Evolutionary conservation across 768 basidiomycete genomes (phyloP), one percentile per base, ranked within the genome.

Genomic region (Xerocomellus intermedius): DNA sequence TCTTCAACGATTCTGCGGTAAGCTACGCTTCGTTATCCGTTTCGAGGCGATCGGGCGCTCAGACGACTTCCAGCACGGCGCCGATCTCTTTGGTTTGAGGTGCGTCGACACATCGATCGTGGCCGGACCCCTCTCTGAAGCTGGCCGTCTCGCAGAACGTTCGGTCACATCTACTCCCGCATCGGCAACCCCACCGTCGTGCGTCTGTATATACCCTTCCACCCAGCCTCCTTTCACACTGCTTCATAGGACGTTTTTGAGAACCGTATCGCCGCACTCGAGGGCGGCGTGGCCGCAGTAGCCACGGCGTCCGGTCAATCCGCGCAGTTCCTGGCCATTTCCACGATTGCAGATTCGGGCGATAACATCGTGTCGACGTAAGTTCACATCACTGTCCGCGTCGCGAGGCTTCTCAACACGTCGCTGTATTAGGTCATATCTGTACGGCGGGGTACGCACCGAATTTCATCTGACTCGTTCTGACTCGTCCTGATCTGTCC

Each of bases 361-460:
- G 86, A 88, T 62, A 88, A 89, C 57, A 83, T 89, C 49, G 77
- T 88, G 4, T 76, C 81, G 2, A 79, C 81, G 82, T 81, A 47
- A 59, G 75, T 70, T 8, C 14, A 14, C 16, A 12, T 35, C 8
- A 22, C 7, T 5, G 1, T 42, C 21, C n/a, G 7, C 4, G 5
- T n/a, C 30, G 4, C 6, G 28, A 14, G 7, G 7, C 16, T 37
- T 47, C 39, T 47, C 12, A 47, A 21, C 17, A 4, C 7, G 12
- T 48, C 21, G 14, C 9, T 21, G 17, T 3, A 1, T 13, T 26
- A 83, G 80, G 0, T 77, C 81, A 1, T 78, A 73, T 50, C 70
- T 86, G 8, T 85, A 85, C 48, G 84, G 83, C n/a, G 82, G 83
- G 19, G 83, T 83, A 59, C 42, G 80, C 63, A 48, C 19, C 45